Evolutionary conservation across 2,329 filamentous ascomycete species (phyloP).

Genomic region (Colletotrichum noveboracense): DNA sequence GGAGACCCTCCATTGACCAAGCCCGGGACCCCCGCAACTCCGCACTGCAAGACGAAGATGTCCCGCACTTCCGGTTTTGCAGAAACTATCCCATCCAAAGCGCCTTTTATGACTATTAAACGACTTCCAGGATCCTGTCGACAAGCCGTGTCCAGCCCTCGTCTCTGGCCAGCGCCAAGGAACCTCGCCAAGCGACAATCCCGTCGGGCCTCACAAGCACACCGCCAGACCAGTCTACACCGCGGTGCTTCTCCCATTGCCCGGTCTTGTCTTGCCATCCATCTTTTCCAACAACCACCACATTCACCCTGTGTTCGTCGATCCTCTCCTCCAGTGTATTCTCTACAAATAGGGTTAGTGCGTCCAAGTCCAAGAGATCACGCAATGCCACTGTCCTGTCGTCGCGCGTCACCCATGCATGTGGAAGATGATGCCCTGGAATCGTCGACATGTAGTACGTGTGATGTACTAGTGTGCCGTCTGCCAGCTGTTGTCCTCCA

Average conservation of each 20-base stretch:
- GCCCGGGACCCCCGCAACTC: not conserved
- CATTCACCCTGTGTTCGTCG: not conserved
- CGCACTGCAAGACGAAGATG: not conserved
- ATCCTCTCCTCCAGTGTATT: not conserved
- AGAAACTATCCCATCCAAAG: not conserved
- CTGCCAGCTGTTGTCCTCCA: not conserved
- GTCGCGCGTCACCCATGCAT: not conserved
- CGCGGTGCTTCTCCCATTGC: not conserved
- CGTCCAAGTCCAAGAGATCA: not conserved
- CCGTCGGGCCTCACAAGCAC: not conserved
- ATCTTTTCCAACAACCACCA: not conserved
- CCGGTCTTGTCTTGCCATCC: not conserved
- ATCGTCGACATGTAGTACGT: not conserved
- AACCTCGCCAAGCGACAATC: not conserved
- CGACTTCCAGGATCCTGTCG: not conserved
- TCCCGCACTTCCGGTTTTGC: not conserved
- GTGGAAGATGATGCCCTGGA: not conserved
- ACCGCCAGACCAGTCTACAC: not conserved
- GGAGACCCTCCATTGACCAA: not conserved
- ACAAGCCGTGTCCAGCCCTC: not conserved
- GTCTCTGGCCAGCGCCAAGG: not conserved
- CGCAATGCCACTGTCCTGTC: not conserved
- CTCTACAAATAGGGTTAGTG: not conserved
- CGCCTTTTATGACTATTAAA: accelerated
- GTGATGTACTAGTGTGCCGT: not conserved